A percentile compares a stretch with the other conserved stretches of the same genome.
Conservation (phyloP, 768 basidiomycete species). For the Clitopilus passeckerianus region DNA sequence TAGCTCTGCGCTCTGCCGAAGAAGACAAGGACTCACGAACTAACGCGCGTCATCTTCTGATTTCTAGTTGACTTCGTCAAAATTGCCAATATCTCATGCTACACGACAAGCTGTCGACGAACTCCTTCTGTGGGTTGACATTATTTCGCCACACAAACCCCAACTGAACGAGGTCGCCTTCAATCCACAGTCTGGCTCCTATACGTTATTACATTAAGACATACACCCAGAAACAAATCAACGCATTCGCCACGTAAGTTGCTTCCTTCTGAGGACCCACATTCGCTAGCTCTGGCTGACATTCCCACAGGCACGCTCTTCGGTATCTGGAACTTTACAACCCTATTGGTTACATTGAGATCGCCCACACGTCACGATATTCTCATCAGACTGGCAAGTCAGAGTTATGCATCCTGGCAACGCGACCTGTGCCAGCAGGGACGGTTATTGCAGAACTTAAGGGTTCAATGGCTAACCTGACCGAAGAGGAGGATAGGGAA, state of each 20-base stretch:
- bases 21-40: conserved; percentile 7
- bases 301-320: conserved; percentile 66
- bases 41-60: conserved; percentile 17
- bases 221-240: conserved; percentile 81
- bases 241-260: conserved; percentile 82
- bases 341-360: conserved; percentile 80
- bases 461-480: conserved; percentile 86
- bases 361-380: conserved; percentile 85
- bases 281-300: conserved; percentile 15
- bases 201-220: conserved; percentile 74
- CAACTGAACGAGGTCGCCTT: conserved; percentile 8
- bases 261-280: conserved; percentile 16
- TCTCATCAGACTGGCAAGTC: conserved; percentile 86
- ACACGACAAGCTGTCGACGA: conserved; percentile 74
- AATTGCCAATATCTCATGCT: conserved; percentile 48
- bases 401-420: conserved; percentile 83
- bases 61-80: conserved; percentile 54
- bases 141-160: conserved; percentile 13
- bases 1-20: conserved; percentile 16
- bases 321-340: conserved; percentile 87
- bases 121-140: conserved; percentile 54
- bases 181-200: conserved; percentile 51
- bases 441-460: conserved; percentile 81
- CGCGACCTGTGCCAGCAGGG: conserved; percentile 62
- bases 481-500: conserved; percentile 81